These are phyloP conservation scores for Nectriaceae sp. DNA, from an alignment of 2,329 filamentous ascomycete genomes.

Conservation along the genomic window DNA sequence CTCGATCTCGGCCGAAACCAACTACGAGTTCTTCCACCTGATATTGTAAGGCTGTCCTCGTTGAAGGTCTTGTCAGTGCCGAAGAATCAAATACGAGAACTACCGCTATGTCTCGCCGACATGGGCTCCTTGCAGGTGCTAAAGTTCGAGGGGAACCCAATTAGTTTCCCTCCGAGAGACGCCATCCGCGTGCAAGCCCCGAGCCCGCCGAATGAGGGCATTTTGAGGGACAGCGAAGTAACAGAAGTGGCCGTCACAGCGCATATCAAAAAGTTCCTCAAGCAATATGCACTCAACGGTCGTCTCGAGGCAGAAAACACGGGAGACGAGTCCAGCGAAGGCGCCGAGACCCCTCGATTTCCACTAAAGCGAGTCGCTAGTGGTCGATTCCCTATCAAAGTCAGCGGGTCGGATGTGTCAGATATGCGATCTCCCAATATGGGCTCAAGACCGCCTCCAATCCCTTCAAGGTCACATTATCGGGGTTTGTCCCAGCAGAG, in stretches of 20 bases:
- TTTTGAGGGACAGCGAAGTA: slow-evolving; percentile 60
- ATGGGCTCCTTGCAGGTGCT: slow-evolving; percentile 88
- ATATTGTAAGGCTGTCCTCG: slow-evolving; percentile 78
- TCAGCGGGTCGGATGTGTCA: slow-evolving; percentile 70
- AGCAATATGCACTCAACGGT: slow-evolving; percentile 52
- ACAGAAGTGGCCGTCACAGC: slow-evolving; percentile 61
- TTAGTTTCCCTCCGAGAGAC: slow-evolving; percentile 76
- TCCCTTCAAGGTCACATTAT: slow-evolving; percentile 77
- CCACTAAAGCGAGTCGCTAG: slow-evolving; percentile 63
- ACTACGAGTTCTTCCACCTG: slow-evolving; percentile 73
- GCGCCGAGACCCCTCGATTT: slow-evolving; percentile 76
- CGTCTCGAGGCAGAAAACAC: slow-evolving; percentile 57
- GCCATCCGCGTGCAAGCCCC: slow-evolving; percentile 61
- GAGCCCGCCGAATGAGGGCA: slow-evolving; percentile 57
- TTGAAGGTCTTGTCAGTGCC: slow-evolving; percentile 87
- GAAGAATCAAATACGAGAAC: slow-evolving; percentile 81
- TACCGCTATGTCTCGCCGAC: slow-evolving; percentile 82
- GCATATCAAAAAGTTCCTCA: slow-evolving; percentile 63
- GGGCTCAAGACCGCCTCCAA: slow-evolving; percentile 66
- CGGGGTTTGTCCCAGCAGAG: slow-evolving; percentile 73
- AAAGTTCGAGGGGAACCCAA: slow-evolving; percentile 86
- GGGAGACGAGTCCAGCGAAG: slow-evolving; percentile 69
- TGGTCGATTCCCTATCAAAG: slow-evolving; percentile 68
- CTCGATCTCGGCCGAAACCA: slow-evolving; percentile 90
- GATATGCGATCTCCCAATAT: slow-evolving; percentile 69